Conservation (phyloP, 73 alveolate species). For the Uronychia setigera region DNA sequence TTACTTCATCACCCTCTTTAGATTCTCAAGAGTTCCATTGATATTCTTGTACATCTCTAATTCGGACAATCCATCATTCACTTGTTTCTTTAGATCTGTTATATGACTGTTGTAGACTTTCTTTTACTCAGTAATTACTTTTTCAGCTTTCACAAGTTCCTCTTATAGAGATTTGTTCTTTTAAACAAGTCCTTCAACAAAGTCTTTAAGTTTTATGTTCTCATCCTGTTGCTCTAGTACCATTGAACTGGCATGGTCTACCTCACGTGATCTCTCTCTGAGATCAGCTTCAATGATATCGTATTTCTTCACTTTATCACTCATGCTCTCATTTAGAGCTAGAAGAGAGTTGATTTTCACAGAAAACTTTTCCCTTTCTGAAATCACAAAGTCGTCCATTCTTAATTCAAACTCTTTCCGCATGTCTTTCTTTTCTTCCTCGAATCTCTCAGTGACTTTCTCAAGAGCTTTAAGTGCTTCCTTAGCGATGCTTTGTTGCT, state of each 20-base stretch:
- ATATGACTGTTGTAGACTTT: neutral
- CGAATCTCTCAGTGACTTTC: conserved; percentile 8
- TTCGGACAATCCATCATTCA: neutral
- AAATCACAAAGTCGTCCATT: neutral
- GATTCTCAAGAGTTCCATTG: neutral
- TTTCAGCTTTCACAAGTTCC: neutral
- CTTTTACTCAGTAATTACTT: neutral
- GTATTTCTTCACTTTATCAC: neutral
- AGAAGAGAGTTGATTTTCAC: neutral
- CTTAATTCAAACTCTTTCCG: neutral
- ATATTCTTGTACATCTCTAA: neutral
- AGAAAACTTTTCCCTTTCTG: conserved; percentile 3
- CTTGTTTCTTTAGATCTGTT: neutral
- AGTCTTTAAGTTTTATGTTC: neutral
- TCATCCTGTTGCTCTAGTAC: neutral
- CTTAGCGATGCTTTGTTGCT: conserved; percentile 1
- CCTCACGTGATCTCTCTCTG: neutral
- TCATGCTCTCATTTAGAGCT: neutral
- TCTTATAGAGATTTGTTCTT: neutral
- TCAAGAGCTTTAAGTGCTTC: conserved; percentile 11
- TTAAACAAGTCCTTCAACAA: neutral
- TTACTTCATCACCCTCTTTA: neutral
- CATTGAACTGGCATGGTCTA: neutral
- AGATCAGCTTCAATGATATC: neutral
- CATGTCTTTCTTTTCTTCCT: conserved; percentile 7